Base-by-base conservation (phyloP, 2,329 filamentous ascomycete species). In the Fusarium hainanense region DNA sequence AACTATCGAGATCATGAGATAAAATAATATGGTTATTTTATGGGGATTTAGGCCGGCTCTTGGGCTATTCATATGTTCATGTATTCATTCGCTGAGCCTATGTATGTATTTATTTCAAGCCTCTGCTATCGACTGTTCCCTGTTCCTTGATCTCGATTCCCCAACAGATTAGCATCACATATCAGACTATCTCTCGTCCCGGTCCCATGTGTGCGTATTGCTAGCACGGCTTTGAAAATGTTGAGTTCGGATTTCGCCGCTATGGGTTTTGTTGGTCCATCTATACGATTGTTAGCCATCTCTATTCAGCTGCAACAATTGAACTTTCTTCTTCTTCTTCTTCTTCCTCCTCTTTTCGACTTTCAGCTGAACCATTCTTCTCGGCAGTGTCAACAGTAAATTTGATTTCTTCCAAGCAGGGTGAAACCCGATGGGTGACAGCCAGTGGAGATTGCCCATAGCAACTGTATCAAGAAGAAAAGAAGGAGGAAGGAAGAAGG, bases 231-330 rank as follows among this genome's bases (percentile, higher is more conserved):
- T 56, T 37, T 66, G 69, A 18, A 66, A 66, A 37, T 71, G 69
- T 20, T 67, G 69, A n/a, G 65, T 55, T 32, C 68, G 60, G 18
- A 77, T 59, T 34, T 76, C 70, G 25, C 65, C 43, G 54, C 72
- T 66, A 16, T 57, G 55, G 8, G 72, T 49, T 37, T 75, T 77
- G 44, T 76, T 77, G 14, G 75, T 75, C 76, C 76, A 77, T 40
- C 75, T 77, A 30, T 25, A 51, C 23, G 23, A 27, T 4, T 28
- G 34, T 52, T 16, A 52, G 34, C 25, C 18, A 50, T 50, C 23
- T 50, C 23, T 20, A 7, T 28, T 21, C 41, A 20, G 41, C 7
- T 37, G 34, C 34, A 37, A 37, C 34, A 37, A 37, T n/a, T 41
- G n/a, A 37, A 37, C 18, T 37, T 55, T 34, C 40, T 46, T 54